phyloP scores from a whole-genome alignment of 805 yeast species.

The Wickerhamomyces rabaulensis region DNA sequence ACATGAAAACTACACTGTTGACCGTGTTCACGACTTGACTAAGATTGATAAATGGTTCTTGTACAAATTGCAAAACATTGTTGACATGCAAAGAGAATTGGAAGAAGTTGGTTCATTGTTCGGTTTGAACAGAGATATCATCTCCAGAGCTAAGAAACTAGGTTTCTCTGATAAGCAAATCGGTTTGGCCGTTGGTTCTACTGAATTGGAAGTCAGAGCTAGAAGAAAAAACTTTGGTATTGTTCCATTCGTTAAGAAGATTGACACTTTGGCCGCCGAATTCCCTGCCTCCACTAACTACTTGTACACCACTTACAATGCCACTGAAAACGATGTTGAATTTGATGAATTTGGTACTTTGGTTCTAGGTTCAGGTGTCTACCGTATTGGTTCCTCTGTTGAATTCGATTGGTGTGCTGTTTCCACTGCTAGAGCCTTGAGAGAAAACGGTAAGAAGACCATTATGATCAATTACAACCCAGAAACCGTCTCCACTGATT shows the following conservation, averaged over 20 bases:
- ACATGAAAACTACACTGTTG: constrained; percentile 88
- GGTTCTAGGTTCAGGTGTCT: constrained; percentile 98
- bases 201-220: constrained; percentile 78
- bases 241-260: constrained; percentile 91
- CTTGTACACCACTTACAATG: constrained; percentile 93
- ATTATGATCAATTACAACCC: constrained; percentile 98
- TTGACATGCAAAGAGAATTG: constrained; percentile 77
- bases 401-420: constrained; percentile 99
- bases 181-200: constrained; percentile 64
- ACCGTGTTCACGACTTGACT: constrained; percentile 83
- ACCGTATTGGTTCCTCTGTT: constrained; percentile 96
- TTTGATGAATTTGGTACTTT: constrained; percentile 89
- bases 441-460: constrained; percentile 83
- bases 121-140: constrained; percentile 60
- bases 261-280: constrained; percentile 97
- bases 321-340: constrained; percentile 73
- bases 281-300: constrained; percentile 97
- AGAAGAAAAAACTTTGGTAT: constrained; percentile 77
- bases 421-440: constrained; percentile 88
- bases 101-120: constrained; percentile 57
- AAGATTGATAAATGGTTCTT: constrained; percentile 96
- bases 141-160: constrained; percentile 79
- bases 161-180: constrained; percentile 97
- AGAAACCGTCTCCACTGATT: constrained; percentile 97
- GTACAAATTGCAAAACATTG: constrained; percentile 84